Conservation (phyloP, 805 yeast species). For the Pichia cabralensis region DNA sequence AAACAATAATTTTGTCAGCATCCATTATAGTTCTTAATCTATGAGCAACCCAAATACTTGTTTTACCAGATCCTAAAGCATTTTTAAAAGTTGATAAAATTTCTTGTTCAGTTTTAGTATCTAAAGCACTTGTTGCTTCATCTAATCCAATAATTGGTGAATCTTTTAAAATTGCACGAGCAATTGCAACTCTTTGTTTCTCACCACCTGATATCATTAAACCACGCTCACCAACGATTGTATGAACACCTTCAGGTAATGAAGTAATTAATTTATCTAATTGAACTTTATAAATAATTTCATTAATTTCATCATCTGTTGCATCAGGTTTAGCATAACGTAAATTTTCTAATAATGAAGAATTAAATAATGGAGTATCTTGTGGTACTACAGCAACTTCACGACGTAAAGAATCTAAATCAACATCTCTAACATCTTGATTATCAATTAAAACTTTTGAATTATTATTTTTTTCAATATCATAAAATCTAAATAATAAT, state of each 20-base stretch:
- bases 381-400: conserved; percentile 93
- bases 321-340: conserved; percentile 77
- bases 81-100: conserved; percentile 62
- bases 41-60: conserved; percentile 90
- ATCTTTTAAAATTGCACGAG: conserved; percentile 75
- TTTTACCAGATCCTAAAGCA: conserved; percentile 50
- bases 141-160: conserved; percentile 91
- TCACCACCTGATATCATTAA: conserved; percentile 99
- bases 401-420: conserved; percentile 62
- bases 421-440: conserved; percentile 70
- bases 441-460: conserved; percentile 73
- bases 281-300: conserved; percentile 61
- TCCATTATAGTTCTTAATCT: conserved; percentile 89
- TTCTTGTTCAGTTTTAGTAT: conserved; percentile 91
- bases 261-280: conserved; percentile 51
- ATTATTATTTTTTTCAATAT: conserved; percentile 33
- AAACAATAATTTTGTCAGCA: conserved; percentile 84
- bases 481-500: conserved; percentile 83
- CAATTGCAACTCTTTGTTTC: conserved; percentile 89
- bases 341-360: conserved; percentile 77
- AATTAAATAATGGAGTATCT: conserved; percentile 93
- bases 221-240: conserved; percentile 95
- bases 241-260: conserved; percentile 75
- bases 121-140: conserved; percentile 94
- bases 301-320: conserved; percentile 55